Evolutionary conservation across 2,329 filamentous ascomycete genomes (phyloP), one percentile per base, ranked within the genome.

Genomic region (Pestalotiopsis fici): DNA sequence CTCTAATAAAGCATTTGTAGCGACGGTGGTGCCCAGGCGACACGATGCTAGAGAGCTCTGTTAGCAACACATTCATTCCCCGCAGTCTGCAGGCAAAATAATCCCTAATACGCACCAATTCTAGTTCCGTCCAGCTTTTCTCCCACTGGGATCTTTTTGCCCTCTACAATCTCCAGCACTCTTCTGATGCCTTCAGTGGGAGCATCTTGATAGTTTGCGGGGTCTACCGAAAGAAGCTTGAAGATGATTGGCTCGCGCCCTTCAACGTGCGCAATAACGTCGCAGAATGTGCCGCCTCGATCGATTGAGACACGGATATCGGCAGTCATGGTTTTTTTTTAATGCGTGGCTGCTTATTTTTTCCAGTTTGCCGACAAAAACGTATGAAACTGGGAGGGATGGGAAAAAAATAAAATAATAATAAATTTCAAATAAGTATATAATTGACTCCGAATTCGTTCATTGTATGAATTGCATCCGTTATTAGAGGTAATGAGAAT

Each of bases 21-120:
- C 91, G 6, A 93, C 90, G 0, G 91, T 93, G 1, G 91, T 94
- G 18, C 91, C 91, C 86, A 93, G 93, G 11, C 91, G 86, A 74
- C 93, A 93, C 65, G 88, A 90, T 74, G 90, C 90, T 76, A 23
- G 9, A 28, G 68, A 62, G 0, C 11, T 50, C 6, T 15, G 21
- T 61, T 13, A 23, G 59, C 28, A 13, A n/a, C 39, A n/a, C 31
- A n/a, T 11, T 27, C 31, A 35, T 35, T 35, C 31, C 31, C 31
- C 31, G 31, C 31, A 35, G 11, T 35, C 11, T 11, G 31, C 4
- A 18, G 12, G 28, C 15, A 35, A 23, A 37, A 2, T 15, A 50
- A 50, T 18, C 9, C 27, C 13, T 3, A 21, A 11, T 2, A 57
- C 68, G 61, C 59, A 78, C 78, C 74, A 31, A 79, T 76, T 62